Percentiles rank a stretch among this genome's conserved stretches.
phyloP scores from a whole-genome alignment of 192 early-diverging fungal species.

The Spinellus fusiger region DNA sequence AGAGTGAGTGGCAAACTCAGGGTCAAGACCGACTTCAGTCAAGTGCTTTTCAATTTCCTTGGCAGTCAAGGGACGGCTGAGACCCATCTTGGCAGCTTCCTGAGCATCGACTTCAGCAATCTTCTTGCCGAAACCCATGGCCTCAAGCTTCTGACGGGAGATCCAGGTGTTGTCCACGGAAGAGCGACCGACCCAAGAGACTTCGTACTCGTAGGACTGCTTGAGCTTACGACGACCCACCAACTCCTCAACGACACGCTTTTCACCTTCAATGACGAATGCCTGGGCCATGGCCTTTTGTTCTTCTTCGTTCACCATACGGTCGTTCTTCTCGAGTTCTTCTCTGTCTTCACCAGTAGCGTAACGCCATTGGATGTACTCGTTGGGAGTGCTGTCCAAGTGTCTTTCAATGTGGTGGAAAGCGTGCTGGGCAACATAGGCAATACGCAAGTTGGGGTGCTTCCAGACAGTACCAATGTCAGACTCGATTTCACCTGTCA shows the following conservation, averaged over 20 bases:
- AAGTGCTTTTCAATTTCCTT: constrained; percentile 70
- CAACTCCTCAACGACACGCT: constrained; percentile 57
- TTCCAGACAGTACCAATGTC: constrained; percentile 70
- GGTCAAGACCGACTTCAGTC: constrained; percentile 68
- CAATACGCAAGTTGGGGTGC: constrained; percentile 83
- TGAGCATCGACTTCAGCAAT: constrained; percentile 70
- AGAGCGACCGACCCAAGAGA: constrained; percentile 60
- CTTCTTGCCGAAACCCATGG: constrained; percentile 72
- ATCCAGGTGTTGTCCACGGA: constrained; percentile 69
- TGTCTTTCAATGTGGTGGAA: constrained; percentile 85
- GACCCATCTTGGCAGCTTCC: constrained; percentile 71
- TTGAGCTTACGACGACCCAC: constrained; percentile 75
- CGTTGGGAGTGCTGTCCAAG: constrained; percentile 74
- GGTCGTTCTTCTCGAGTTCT: constrained; percentile 64
- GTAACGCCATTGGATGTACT: constrained; percentile 84
- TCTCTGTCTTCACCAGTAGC: constrained; percentile 75
- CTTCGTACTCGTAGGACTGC: constrained; percentile 79
- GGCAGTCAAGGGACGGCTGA: constrained; percentile 64
- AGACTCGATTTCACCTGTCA: constrained; percentile 74
- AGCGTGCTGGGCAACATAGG: constrained; percentile 84
- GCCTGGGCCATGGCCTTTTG: constrained; percentile 50
- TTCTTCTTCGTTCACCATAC: constrained; percentile 62
- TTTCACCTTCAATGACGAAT: constrained; percentile 49
- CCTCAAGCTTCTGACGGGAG: constrained; percentile 60
- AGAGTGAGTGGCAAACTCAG: constrained; percentile 69